Conservation (phyloP, 495 filamentous ascomycete species). For the Barbatosphaeria neglecta region DNA sequence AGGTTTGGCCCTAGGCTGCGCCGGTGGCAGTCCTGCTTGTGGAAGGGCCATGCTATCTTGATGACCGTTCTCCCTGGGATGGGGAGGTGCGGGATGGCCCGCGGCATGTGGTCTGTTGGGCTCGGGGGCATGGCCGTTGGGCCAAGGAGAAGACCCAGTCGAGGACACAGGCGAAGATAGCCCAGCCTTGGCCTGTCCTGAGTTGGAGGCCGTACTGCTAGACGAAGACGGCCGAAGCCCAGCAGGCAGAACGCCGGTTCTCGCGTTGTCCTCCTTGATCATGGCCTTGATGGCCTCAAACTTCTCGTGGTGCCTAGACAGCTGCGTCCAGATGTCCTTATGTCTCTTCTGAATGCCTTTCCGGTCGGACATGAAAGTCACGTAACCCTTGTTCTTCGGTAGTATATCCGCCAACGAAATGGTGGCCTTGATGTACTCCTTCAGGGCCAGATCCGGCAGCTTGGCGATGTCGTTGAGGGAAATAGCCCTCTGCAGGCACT, state of each 20-base stretch:
- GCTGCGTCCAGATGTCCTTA: slow-evolving; percentile 30
- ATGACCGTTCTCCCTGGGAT: background rate
- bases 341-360: slow-evolving; percentile 21
- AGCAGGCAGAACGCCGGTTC: slow-evolving; percentile 35
- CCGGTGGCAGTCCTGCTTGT: slow-evolving; percentile 1
- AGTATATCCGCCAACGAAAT: slow-evolving; percentile 59
- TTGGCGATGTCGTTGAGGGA: slow-evolving; percentile 35
- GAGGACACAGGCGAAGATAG: too few relatives aligned
- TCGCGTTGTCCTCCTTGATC: slow-evolving; percentile 56
- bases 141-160: background rate
- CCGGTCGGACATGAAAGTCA: slow-evolving; percentile 10
- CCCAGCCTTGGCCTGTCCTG: background rate
- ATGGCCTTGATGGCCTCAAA: slow-evolving; percentile 52
- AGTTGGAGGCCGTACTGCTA: background rate
- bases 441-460: slow-evolving; percentile 37
- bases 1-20: slow-evolving; percentile 29
- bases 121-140: background rate
- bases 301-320: slow-evolving; percentile 19
- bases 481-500: slow-evolving; percentile 37
- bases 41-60: background rate
- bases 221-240: background rate
- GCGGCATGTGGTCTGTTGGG: background rate
- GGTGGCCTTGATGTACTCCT: slow-evolving; percentile 68
- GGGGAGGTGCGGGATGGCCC: background rate
- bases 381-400: slow-evolving; percentile 32